Conservation (phyloP, 805 yeast species). For the Peterozyma toletana region DNA sequence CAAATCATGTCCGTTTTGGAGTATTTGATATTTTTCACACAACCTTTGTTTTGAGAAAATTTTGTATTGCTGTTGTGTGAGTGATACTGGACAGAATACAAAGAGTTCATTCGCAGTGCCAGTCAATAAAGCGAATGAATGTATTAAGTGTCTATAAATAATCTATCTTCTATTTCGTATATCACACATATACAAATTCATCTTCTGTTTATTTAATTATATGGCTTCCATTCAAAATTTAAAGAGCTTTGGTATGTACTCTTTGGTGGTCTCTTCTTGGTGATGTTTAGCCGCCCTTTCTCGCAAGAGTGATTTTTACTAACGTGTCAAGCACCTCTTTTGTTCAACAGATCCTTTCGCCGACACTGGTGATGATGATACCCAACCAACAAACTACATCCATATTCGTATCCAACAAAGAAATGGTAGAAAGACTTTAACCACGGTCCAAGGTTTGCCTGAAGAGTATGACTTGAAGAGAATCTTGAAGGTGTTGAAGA, state of each 20-base stretch:
- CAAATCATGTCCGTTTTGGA: too few species aligned
- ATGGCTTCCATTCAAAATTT: slow-evolving; percentile 91
- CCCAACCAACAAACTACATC: slow-evolving; percentile 91
- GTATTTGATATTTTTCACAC: too few species aligned
- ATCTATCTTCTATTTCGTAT: too few species aligned
- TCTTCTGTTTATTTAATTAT: slow-evolving; percentile 17
- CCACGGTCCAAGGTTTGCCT: slow-evolving; percentile 98
- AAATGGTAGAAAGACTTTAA: slow-evolving; percentile 97
- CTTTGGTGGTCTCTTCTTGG: neutral
- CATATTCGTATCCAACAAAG: slow-evolving; percentile 99
- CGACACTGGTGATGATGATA: slow-evolving; percentile 99
- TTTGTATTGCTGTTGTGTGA: too few species aligned
- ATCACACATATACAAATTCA: neutral
- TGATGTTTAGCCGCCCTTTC: neutral
- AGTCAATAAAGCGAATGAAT: too few species aligned
- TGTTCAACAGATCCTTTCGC: slow-evolving; percentile 85
- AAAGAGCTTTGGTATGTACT: slow-evolving; percentile 58
- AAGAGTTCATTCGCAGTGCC: too few species aligned
- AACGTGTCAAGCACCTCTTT: neutral
- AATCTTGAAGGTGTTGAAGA: slow-evolving; percentile 87
- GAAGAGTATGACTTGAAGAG: slow-evolving; percentile 91
- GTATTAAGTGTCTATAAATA: too few species aligned
- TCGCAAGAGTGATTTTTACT: neutral
- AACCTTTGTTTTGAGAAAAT: too few species aligned
- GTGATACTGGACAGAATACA: too few species aligned